Evolutionary conservation across 768 basidiomycete species (phyloP).

Genomic region (Suillus alpinus): DNA sequence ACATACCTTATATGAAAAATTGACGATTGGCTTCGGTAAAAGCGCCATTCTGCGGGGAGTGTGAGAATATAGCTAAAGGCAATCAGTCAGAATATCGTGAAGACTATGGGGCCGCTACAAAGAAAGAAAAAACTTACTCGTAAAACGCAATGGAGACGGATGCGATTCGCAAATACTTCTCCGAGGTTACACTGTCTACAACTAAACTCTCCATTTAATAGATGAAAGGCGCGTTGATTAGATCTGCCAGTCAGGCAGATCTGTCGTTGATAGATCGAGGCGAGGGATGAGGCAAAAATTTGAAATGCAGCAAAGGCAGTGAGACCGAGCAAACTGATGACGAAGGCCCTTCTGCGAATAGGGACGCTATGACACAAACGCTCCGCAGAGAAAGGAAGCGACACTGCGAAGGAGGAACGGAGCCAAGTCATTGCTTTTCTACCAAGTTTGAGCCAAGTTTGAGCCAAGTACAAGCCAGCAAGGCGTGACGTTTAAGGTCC

Average conservation of each 20-base stretch:
- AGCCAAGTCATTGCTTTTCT: background rate
- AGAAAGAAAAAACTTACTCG: constrained; percentile 31
- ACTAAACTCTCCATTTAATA: background rate
- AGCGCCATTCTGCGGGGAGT: constrained; percentile 31
- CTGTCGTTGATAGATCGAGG: background rate
- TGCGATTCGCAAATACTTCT: constrained; percentile 33
- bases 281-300: background rate
- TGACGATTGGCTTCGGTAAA: constrained; percentile 29
- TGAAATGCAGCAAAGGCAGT: background rate
- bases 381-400: background rate
- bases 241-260: no score
- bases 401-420: background rate
- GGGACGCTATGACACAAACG: background rate
- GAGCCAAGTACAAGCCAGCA: no score
- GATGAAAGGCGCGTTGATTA: background rate
- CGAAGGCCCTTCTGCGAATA: background rate
- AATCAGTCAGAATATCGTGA: background rate
- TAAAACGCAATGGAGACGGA: constrained; percentile 37
- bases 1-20: constrained; percentile 27
- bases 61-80: constrained; percentile 29
- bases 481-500: no score
- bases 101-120: background rate
- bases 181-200: constrained; percentile 13
- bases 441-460: no score
- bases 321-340: background rate